Percentiles rank a stretch among this genome's conserved stretches.
phyloP scores from a whole-genome alignment of 768 basidiomycete species.

The Rhodosporidiobolus odoratus region DNA sequence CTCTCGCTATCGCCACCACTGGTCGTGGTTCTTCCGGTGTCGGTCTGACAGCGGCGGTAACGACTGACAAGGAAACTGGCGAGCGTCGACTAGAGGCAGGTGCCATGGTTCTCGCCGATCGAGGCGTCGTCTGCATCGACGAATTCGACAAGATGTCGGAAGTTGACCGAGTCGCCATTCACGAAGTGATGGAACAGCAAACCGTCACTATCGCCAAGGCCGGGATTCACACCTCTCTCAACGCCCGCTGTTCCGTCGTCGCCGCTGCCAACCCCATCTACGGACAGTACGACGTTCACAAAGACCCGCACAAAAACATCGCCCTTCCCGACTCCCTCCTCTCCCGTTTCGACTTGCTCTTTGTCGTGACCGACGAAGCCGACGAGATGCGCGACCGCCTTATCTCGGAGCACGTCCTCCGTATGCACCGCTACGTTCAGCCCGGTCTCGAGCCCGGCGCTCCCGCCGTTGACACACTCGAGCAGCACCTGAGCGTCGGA shows the following conservation, averaged over 20 bases:
- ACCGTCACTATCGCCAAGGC: slow-evolving; percentile 99
- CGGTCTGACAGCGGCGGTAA: slow-evolving; percentile 96
- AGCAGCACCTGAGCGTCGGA: slow-evolving; percentile 82
- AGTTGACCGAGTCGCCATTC: slow-evolving; percentile 95
- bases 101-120: slow-evolving; percentile 98
- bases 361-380: slow-evolving; percentile 96
- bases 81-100: slow-evolving; percentile 95
- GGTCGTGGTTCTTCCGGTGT: slow-evolving; percentile 98
- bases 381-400: slow-evolving; percentile 86
- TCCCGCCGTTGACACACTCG: slow-evolving; percentile 76
- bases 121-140: slow-evolving; percentile 98
- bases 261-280: slow-evolving; percentile 99
- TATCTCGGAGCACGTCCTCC: slow-evolving; percentile 95
- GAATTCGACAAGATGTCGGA: slow-evolving; percentile 99
- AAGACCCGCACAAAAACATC: slow-evolving; percentile 98
- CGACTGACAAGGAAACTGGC: slow-evolving; percentile 92
- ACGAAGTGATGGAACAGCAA: slow-evolving; percentile 97
- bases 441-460: slow-evolving; percentile 91
- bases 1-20: slow-evolving; percentile 95
- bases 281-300: slow-evolving; percentile 98
- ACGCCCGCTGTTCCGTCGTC: slow-evolving; percentile 94
- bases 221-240: slow-evolving; percentile 95
- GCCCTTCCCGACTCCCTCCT: slow-evolving; percentile 94
- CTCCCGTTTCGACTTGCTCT: slow-evolving; percentile 96
- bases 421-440: slow-evolving; percentile 93